phyloP scores from a whole-genome alignment of 305 asterid species.

The Solanum hybrid region DNA sequence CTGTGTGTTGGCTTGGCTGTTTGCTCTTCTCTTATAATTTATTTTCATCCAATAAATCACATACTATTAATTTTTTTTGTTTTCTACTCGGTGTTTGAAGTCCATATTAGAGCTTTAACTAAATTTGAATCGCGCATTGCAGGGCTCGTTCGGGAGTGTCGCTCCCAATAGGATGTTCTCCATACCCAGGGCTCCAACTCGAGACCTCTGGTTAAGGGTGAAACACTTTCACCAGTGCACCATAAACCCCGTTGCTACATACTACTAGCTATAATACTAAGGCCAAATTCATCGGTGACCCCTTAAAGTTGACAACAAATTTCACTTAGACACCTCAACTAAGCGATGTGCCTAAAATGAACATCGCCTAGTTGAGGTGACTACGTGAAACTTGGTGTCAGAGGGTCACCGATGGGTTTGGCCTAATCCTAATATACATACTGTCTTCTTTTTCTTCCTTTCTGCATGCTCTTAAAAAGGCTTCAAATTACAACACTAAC shows the following conservation, averaged over 20 bases:
- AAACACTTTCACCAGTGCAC: rapidly evolving
- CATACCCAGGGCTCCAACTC: rapidly evolving
- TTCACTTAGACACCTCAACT: no score
- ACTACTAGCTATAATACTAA: background rate
- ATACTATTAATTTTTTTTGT: background rate
- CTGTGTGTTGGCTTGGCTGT: background rate
- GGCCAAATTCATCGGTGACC: no score
- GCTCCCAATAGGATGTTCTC: no score
- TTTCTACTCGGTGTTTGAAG: background rate
- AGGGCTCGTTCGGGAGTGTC: no score
- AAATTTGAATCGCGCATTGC: no score
- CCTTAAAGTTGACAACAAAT: no score
- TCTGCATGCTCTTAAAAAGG: slow-evolving; percentile 9
- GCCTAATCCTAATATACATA: background rate
- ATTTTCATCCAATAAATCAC: background rate
- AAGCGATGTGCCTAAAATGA: no score
- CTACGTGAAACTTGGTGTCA: no score
- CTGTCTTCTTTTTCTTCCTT: background rate
- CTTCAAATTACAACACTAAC: background rate
- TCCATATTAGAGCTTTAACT: rapidly evolving
- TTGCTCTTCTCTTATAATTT: background rate
- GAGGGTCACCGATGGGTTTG: no score
- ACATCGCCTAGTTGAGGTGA: no score
- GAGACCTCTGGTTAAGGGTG: no score
- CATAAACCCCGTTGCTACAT: background rate